Evolutionary conservation across 352 stramenopile genomes (phyloP).

Genomic region (Phytophthora cactorum): DNA sequence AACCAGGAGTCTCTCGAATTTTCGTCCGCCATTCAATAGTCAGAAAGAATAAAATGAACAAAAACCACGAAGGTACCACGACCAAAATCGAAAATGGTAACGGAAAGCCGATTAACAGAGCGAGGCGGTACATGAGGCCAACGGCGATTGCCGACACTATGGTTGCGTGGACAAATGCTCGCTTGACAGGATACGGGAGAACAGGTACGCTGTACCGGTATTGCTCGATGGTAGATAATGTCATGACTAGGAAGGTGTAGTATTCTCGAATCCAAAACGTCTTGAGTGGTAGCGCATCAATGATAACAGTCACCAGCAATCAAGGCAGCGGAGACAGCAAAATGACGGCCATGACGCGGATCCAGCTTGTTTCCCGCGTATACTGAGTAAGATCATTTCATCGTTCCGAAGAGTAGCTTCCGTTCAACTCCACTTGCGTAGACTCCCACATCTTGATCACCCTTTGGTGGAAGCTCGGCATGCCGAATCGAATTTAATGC

Average conservation of each 20-base stretch:
- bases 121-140: conserved; percentile 10
- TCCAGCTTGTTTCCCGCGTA: conserved; percentile 7
- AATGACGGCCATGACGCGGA: conserved; percentile 12
- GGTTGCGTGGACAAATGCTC: conserved; percentile 6
- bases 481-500: neutral
- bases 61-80: conserved; percentile 14
- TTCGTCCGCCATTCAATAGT: conserved; percentile 7
- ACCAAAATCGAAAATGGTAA: conserved; percentile 33
- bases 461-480: neutral
- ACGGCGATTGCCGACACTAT: conserved; percentile 9
- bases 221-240: conserved; percentile 22
- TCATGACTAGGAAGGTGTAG: conserved; percentile 26
- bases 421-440: conserved; percentile 35
- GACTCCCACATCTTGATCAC: conserved; percentile 18
- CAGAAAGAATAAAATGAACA: conserved; percentile 15
- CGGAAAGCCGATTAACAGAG: conserved; percentile 12
- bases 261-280: conserved; percentile 31
- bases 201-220: conserved; percentile 28
- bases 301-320: conserved; percentile 24
- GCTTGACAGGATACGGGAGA: conserved; percentile 17
- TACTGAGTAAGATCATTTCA: conserved; percentile 20
- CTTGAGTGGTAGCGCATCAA: conserved; percentile 27
- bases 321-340: conserved; percentile 28
- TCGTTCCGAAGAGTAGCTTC: conserved; percentile 22
- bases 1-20: conserved; percentile 15